Base-by-base conservation (phyloP, 768 basidiomycete genomes). In the Tricholoma bakamatsutake region DNA sequence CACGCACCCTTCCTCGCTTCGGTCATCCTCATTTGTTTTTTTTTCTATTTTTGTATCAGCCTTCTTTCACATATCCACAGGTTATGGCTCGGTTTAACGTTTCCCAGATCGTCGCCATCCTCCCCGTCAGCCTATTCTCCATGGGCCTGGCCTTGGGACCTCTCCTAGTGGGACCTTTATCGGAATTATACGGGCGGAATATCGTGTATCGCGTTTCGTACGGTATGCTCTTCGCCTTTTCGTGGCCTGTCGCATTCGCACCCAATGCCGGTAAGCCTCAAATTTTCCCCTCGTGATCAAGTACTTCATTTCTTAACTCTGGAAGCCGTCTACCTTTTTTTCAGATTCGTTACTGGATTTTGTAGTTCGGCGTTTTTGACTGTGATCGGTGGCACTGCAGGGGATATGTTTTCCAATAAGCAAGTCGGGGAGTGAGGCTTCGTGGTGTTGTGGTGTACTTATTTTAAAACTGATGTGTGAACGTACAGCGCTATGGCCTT, bases 191-290 rank as follows among this genome's bases (percentile, higher is more conserved):
- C 61, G 88, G 90, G 1, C 73, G 85, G 43, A 83, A 81, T 54
- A 66, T 76, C 42, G 78, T 90, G 12, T 90, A 92, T 64, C 73
- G 76, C 12, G 59, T 76, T 2, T 85, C 86, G 0, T 90, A 85
- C 58, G 58, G 71, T 0, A 59, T 81, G 3, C 84, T 88, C 65
- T 81, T 88, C 61, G 63, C 80, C 1, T 77, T 87, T 53, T 81
- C 83, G 21, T 86, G 85, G 63, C 85, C 87, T 0, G 82, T 88
- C 7, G 87, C 87, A 0, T 91, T 93, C 57, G 79, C 87, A 1
- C 84, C 82, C 2, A 75, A 88, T 61, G 76, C 21, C 83, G 21
- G 76, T 85, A 84, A 52, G 47, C 21, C 21, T 79, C 69, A 28
- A 24, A 10, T 11, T 12, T 31, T 17, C 6, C 45, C 9, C 53